Percentiles rank a stretch among this genome's conserved stretches.
These are phyloP conservation scores for Metarhizium sp. DNA, from an alignment of 2,329 filamentous ascomycete genomes.

Conservation along the genomic window DNA sequence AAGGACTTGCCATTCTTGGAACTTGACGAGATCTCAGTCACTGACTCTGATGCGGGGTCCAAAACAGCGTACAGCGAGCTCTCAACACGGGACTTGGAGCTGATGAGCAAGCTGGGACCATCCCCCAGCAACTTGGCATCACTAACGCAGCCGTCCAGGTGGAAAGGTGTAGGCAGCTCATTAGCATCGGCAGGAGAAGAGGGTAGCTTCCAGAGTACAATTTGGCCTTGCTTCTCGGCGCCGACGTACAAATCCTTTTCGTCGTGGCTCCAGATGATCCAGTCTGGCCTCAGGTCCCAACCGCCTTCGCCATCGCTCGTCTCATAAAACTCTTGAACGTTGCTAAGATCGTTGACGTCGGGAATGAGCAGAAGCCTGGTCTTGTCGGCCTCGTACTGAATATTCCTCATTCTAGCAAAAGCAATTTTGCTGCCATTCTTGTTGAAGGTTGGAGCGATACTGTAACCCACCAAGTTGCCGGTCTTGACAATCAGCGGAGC, in stretches of 20 bases:
- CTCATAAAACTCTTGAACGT: conserved; percentile 53
- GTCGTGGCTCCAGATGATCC: conserved; percentile 46
- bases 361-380: conserved; percentile 56
- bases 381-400: conserved; percentile 71
- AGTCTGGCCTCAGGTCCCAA: conserved; percentile 51
- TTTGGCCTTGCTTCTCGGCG: conserved; percentile 59
- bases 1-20: conserved; percentile 57
- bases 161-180: conserved; percentile 39
- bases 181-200: conserved; percentile 40
- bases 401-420: conserved; percentile 69
- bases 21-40: conserved; percentile 48
- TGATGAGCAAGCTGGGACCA: conserved; percentile 47
- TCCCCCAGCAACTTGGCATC: conserved; percentile 44
- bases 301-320: conserved; percentile 52
- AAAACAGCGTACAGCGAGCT: conserved; percentile 60
- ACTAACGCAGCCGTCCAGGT: conserved; percentile 42
- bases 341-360: conserved; percentile 46
- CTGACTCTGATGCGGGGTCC: conserved; percentile 30
- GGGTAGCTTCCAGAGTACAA: conserved; percentile 53
- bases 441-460: conserved; percentile 61
- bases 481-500: conserved; percentile 43
- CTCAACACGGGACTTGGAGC: conserved; percentile 60
- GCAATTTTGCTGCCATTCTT: conserved; percentile 60
- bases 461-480: conserved; percentile 53
- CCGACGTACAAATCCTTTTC: conserved; percentile 60